These are phyloP conservation scores for Elaeagnus macrophylla DNA, from an alignment of 306 rosid species.

Conservation along the genomic window DNA sequence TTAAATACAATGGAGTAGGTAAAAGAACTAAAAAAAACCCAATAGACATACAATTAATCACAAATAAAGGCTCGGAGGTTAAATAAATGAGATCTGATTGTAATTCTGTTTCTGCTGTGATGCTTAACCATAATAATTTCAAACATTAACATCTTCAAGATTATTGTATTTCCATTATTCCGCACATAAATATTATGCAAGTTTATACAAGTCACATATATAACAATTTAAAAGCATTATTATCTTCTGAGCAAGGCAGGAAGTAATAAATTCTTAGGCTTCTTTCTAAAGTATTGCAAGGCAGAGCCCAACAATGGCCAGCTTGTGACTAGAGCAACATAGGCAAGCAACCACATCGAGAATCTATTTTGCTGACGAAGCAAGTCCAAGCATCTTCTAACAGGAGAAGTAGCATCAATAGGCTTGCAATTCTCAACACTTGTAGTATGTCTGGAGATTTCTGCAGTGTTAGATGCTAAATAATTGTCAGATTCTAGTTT, in stretches of 20 bases:
- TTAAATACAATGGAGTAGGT: no score
- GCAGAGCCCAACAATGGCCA: slow-evolving; percentile 91
- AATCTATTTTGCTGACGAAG: slow-evolving; percentile 43
- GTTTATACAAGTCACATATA: neutral
- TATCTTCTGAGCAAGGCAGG: slow-evolving; percentile 48
- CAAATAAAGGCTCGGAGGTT: no score
- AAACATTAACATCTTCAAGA: no score
- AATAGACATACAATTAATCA: no score
- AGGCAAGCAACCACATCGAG: slow-evolving; percentile 69
- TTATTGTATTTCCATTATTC: no score
- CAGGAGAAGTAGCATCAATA: slow-evolving; percentile 23
- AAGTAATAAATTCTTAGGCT: slow-evolving; percentile 31
- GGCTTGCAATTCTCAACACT: slow-evolving; percentile 19
- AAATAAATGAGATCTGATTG: no score
- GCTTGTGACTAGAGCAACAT: slow-evolving; percentile 59
- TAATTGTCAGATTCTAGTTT: slow-evolving; percentile 18
- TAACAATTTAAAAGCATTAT: neutral
- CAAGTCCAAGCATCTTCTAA: slow-evolving; percentile 44
- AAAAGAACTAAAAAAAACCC: no score
- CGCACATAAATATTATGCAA: no score
- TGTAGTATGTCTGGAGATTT: slow-evolving; percentile 11
- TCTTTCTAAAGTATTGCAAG: slow-evolving; percentile 47
- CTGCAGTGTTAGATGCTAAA: slow-evolving; percentile 9
- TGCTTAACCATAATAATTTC: no score
- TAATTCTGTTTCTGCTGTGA: no score